Conservation (phyloP, 2,329 filamentous ascomycete species). For the Chrysosporium keratinophilum region DNA sequence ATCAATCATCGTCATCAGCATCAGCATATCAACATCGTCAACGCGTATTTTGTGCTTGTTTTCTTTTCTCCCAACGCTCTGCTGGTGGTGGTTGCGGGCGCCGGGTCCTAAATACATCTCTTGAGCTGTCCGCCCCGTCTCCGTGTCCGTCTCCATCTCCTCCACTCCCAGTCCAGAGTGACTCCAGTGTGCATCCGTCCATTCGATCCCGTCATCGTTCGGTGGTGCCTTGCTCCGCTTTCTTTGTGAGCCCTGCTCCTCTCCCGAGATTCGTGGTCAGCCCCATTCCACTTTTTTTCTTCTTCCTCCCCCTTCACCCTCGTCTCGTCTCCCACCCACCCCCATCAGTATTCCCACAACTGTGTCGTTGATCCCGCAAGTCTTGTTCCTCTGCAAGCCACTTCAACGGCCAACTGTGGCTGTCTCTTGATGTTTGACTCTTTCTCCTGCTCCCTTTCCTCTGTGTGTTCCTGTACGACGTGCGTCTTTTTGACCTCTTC, state of each 20-base stretch:
- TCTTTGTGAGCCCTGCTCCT: not conserved
- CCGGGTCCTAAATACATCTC: too few relatives aligned
- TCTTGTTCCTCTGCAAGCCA: slow-evolving; percentile 3
- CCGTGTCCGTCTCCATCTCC: slow-evolving; percentile 2
- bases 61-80: not conserved
- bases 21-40: too few relatives aligned
- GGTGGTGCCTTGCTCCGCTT: not conserved
- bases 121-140: too few relatives aligned
- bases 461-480: not conserved
- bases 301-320: not conserved
- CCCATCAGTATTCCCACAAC: not conserved
- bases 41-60: not conserved
- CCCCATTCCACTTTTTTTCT: not conserved
- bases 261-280: not conserved
- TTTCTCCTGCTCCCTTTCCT: not conserved
- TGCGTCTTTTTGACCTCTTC: not conserved
- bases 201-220: not conserved
- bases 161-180: not conserved
- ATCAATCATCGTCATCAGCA: not conserved
- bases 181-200: not conserved
- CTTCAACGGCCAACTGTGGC: slow-evolving; percentile 6
- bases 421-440: not conserved
- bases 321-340: not conserved
- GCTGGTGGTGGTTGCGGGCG: too few relatives aligned
- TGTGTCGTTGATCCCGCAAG: slow-evolving; percentile 9